A percentile compares a stretch with the other conserved stretches of the same genome.
Evolutionary conservation across 108 stramenopile species (phyloP).

Genomic region (Conticribra weissflogii): DNA sequence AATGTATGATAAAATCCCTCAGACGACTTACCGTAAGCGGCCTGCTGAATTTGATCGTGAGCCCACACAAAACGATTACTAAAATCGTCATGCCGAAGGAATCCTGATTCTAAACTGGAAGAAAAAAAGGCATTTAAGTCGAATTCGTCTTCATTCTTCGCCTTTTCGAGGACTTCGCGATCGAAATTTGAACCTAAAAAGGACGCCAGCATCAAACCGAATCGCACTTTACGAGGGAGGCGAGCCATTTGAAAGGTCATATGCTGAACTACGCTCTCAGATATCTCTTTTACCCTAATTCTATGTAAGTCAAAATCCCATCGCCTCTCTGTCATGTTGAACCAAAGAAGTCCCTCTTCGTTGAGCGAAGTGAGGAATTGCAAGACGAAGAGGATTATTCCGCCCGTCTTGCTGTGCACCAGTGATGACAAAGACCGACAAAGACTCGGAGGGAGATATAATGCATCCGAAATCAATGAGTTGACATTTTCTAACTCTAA

Average conservation of each 20-base stretch:
- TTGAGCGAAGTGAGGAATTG: conserved; percentile 53
- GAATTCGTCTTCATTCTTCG: conserved; percentile 15
- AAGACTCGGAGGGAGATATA: conserved; percentile 29
- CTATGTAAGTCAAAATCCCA: conserved; percentile 63
- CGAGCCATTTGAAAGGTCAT: conserved; percentile 50
- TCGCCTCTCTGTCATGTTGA: conserved; percentile 43
- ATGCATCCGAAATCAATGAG: conserved; percentile 21
- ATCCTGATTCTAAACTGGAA: conserved; percentile 21
- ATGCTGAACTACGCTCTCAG: conserved; percentile 36
- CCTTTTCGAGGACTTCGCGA: conserved; percentile 25
- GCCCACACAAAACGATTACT: conserved; percentile 46
- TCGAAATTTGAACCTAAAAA: conserved; percentile 59
- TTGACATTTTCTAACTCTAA: conserved; percentile 38
- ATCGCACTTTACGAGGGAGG: conserved; percentile 39
- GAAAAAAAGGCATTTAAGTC: conserved; percentile 37
- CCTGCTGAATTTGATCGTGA: conserved; percentile 70
- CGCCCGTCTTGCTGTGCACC: conserved; percentile 30
- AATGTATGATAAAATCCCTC: background rate
- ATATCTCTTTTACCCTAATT: conserved; percentile 39
- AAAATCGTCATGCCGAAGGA: conserved; percentile 24
- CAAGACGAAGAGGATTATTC: conserved; percentile 30
- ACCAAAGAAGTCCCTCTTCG: conserved; percentile 54
- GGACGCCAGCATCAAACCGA: conserved; percentile 53
- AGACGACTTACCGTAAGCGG: conserved; percentile 47
- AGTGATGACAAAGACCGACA: conserved; percentile 25